These are phyloP conservation scores for Paecilomyces niveus DNA, from an alignment of 2,329 filamentous ascomycete species.

Conservation along the genomic window DNA sequence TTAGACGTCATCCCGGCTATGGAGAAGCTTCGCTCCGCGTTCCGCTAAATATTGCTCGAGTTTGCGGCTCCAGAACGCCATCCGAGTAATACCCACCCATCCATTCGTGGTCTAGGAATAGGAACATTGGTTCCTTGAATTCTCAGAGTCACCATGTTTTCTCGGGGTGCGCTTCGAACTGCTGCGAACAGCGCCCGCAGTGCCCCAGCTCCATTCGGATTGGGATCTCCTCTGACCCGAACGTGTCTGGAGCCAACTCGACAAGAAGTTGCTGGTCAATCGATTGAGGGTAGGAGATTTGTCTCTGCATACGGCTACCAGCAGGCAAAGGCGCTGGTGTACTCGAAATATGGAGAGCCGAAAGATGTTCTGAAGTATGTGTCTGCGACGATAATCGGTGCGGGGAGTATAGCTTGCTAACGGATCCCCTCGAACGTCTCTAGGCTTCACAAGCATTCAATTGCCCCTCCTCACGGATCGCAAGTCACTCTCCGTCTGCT, in stretches of 20 bases:
- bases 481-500: constrained; percentile 77
- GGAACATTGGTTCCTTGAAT: not conserved
- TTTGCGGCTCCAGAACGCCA: not conserved
- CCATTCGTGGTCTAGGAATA: not conserved
- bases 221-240: constrained; percentile 9
- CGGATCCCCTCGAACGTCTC: not conserved
- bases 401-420: not conserved
- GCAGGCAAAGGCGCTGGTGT: constrained; percentile 43
- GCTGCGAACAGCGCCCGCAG: constrained; percentile 9
- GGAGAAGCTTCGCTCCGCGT: not conserved
- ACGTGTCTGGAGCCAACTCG: constrained; percentile 6
- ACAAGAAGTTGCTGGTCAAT: constrained; percentile 6
- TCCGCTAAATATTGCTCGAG: not conserved
- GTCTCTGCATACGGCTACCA: constrained; percentile 45
- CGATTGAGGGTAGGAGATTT: constrained; percentile 22
- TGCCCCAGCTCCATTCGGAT: constrained; percentile 8
- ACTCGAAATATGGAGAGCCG: constrained; percentile 42
- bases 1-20: not conserved
- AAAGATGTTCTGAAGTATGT: constrained; percentile 40
- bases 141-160: constrained; percentile 18
- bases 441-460: constrained; percentile 43
- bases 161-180: constrained; percentile 16
- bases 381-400: not conserved
- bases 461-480: constrained; percentile 48
- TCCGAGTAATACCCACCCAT: not conserved